A percentile compares a stretch with the other conserved stretches of the same genome.
These are phyloP conservation scores for Aspergillus sp. DNA, from an alignment of 2,329 filamentous ascomycete species.

Conservation along the genomic window DNA sequence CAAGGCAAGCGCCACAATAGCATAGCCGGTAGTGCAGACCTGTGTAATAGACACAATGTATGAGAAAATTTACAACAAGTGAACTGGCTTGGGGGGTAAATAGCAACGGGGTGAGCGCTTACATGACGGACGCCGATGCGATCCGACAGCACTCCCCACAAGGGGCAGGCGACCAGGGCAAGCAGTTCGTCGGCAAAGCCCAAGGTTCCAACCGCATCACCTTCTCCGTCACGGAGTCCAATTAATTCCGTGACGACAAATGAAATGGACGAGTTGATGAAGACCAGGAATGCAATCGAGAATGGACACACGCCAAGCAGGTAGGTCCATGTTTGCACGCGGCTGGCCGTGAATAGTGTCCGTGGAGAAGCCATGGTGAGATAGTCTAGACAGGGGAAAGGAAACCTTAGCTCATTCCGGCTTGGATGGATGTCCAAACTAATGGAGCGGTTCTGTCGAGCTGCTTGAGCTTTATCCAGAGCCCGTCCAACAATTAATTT, in stretches of 20 bases:
- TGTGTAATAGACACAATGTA: conserved; percentile 20
- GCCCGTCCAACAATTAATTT: neutral
- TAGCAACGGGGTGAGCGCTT: conserved; percentile 22
- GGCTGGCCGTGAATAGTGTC: conserved; percentile 57
- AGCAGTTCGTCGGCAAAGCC: conserved; percentile 54
- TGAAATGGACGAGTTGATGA: conserved; percentile 64
- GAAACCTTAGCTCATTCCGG: neutral
- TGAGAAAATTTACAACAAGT: conserved; percentile 10
- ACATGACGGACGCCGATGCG: conserved; percentile 51
- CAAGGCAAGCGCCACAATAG: conserved; percentile 75
- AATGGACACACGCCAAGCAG: conserved; percentile 64
- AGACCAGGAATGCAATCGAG: conserved; percentile 66
- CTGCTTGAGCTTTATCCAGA: neutral
- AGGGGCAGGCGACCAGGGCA: conserved; percentile 50
- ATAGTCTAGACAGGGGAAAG: neutral
- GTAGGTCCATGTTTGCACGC: conserved; percentile 60
- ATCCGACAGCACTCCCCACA: conserved; percentile 54
- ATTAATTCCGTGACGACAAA: conserved; percentile 67
- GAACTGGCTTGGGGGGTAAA: neutral
- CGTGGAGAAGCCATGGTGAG: conserved; percentile 31
- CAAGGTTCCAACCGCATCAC: conserved; percentile 60
- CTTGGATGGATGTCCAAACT: neutral
- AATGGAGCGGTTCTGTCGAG: neutral
- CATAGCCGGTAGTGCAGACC: conserved; percentile 72
- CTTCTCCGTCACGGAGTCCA: conserved; percentile 56